Evolutionary conservation across 2,329 filamentous ascomycete species (phyloP).

Genomic region (Xylaria sp.): DNA sequence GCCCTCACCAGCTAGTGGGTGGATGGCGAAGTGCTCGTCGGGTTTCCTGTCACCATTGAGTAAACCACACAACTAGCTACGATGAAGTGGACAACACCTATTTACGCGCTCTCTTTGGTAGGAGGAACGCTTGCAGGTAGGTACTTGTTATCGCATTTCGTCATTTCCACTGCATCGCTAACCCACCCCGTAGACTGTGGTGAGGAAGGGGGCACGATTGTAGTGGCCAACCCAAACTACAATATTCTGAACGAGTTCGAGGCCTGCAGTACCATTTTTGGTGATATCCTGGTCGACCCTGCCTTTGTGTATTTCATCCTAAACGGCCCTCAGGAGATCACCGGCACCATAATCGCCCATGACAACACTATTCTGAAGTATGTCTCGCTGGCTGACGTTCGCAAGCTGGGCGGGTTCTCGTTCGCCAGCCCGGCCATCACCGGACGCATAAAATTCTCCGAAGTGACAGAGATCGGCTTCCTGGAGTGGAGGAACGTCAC

Average conservation of each 20-base stretch:
- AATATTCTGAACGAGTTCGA: constrained; percentile 12
- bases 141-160: background rate
- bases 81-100: background rate
- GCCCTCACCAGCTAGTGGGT: background rate
- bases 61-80: constrained; percentile 31
- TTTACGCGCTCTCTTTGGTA: background rate
- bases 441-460: background rate
- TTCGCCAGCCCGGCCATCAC: constrained; percentile 4
- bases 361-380: constrained; percentile 10
- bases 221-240: constrained; percentile 16
- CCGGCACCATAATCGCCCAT: constrained; percentile 14
- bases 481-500: constrained; percentile 12
- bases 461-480: constrained; percentile 3
- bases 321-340: constrained; percentile 9
- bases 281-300: constrained; percentile 14
- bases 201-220: constrained; percentile 6
- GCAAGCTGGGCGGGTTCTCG: constrained; percentile 8
- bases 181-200: constrained; percentile 10
- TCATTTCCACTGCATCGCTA: background rate
- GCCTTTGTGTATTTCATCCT: constrained; percentile 11
- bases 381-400: background rate
- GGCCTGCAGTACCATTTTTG: constrained; percentile 7
- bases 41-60: constrained; percentile 1
- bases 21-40: background rate
- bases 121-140: constrained; percentile 1